phyloP scores from a whole-genome alignment of 23 red algal species.

The Agarophyton chilense region DNA sequence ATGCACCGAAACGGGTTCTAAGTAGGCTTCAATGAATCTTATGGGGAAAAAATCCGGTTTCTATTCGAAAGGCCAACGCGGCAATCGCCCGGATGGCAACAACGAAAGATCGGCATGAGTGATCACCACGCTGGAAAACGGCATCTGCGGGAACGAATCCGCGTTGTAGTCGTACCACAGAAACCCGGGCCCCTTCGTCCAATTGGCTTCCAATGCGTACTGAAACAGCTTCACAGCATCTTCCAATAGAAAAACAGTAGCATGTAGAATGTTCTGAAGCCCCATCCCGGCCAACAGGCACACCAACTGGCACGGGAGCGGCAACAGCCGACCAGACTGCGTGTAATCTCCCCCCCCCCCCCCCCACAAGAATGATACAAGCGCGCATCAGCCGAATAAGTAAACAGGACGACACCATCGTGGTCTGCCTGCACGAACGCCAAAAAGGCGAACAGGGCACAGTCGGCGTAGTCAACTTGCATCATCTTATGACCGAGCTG shows the following conservation, averaged over 20 bases:
- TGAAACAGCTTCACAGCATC: neutral
- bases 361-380: no score
- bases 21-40: no score
- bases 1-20: no score
- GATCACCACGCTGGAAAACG: no score
- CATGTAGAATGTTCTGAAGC: conserved; percentile 3
- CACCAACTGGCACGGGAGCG: neutral
- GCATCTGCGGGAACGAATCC: neutral
- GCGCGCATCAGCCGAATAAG: neutral
- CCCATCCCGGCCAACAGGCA: neutral
- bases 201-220: neutral
- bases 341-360: no score
- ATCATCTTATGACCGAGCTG: neutral
- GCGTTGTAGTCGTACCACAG: conserved; percentile 9
- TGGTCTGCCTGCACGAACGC: neutral
- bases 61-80: no score
- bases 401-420: neutral
- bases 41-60: no score
- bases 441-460: neutral
- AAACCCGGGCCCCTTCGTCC: neutral
- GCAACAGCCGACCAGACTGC: neutral
- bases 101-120: neutral
- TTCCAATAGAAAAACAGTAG: neutral
- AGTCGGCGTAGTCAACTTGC: neutral
- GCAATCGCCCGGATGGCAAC: no score